These are phyloP conservation scores for Lepiota brunneoincarnata DNA, from an alignment of 768 basidiomycete species.

Conservation along the genomic window DNA sequence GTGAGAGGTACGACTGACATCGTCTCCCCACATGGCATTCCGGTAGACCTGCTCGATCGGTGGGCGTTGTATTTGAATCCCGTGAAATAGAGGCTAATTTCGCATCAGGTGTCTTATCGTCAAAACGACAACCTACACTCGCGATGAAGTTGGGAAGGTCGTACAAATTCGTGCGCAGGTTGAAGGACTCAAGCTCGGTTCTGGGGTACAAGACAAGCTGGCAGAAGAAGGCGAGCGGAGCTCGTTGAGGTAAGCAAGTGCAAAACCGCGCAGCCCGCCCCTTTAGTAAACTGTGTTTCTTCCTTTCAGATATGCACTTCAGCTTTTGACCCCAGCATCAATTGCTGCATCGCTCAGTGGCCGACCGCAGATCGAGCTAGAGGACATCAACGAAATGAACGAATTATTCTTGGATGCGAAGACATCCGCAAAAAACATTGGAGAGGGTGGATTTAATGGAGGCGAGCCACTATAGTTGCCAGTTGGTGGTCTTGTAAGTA, in stretches of 20 bases:
- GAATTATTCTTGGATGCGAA: slow-evolving; percentile 96
- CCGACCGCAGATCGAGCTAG: slow-evolving; percentile 75
- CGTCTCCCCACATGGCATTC: slow-evolving; percentile 88
- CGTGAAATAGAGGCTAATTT: slow-evolving; percentile 6
- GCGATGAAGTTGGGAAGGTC: slow-evolving; percentile 84
- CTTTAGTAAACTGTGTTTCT: not conserved
- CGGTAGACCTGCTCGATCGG: slow-evolving; percentile 92
- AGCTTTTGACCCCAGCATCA: slow-evolving; percentile 86
- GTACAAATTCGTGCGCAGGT: slow-evolving; percentile 82
- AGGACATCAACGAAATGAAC: slow-evolving; percentile 92
- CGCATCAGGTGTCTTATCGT: slow-evolving; percentile 84
- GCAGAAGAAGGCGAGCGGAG: slow-evolving; percentile 80
- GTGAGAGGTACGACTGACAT: slow-evolving; percentile 94
- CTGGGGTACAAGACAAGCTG: slow-evolving; percentile 76
- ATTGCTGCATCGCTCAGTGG: slow-evolving; percentile 81
- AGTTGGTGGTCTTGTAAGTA: not conserved
- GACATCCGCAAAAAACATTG: slow-evolving; percentile 60
- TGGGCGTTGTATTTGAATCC: slow-evolving; percentile 30
- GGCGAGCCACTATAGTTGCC: not conserved
- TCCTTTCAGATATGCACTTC: slow-evolving; percentile 74
- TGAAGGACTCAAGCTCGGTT: slow-evolving; percentile 77
- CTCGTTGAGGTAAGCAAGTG: slow-evolving; percentile 64
- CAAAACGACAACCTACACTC: slow-evolving; percentile 80
- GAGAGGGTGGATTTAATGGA: slow-evolving; percentile 26
- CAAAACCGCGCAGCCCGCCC: not conserved